phyloP scores from a whole-genome alignment of 2,329 filamentous ascomycete genomes.

The Cercospora sp. region DNA sequence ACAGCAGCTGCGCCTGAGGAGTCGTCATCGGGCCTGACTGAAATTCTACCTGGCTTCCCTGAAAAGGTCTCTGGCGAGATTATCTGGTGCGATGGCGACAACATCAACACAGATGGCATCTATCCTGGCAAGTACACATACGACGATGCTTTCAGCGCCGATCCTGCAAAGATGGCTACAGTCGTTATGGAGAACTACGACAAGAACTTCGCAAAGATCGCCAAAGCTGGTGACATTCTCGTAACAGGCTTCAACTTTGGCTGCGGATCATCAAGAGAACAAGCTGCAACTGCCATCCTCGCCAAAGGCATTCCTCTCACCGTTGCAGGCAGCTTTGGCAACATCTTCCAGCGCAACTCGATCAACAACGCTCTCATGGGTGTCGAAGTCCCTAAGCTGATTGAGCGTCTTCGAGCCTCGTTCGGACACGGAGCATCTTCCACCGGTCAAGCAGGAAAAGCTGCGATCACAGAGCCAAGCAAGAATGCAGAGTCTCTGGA shows the following conservation, averaged over 20 bases:
- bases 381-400: constrained; percentile 67
- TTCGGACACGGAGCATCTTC: constrained; percentile 45
- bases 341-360: constrained; percentile 76
- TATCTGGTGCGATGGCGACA: constrained; percentile 80
- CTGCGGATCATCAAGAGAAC: constrained; percentile 76
- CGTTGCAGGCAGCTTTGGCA: constrained; percentile 76
- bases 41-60: constrained; percentile 83
- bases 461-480: constrained; percentile 53
- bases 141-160: constrained; percentile 76
- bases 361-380: constrained; percentile 79
- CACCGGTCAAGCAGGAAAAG: constrained; percentile 32
- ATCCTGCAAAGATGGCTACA: constrained; percentile 75
- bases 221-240: constrained; percentile 72
- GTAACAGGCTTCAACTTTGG: constrained; percentile 90
- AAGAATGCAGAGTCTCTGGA: constrained; percentile 54
- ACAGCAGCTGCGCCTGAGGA: constrained; percentile 30
- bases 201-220: constrained; percentile 62
- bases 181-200: constrained; percentile 97
- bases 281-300: constrained; percentile 83
- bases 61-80: constrained; percentile 82
- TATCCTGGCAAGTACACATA: constrained; percentile 93
- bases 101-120: constrained; percentile 89
- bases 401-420: constrained; percentile 64
- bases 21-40: constrained; percentile 53
- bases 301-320: constrained; percentile 79